Conservation (phyloP, 2,329 filamentous ascomycete species). For the Colletotrichum ledebouriae region DNA sequence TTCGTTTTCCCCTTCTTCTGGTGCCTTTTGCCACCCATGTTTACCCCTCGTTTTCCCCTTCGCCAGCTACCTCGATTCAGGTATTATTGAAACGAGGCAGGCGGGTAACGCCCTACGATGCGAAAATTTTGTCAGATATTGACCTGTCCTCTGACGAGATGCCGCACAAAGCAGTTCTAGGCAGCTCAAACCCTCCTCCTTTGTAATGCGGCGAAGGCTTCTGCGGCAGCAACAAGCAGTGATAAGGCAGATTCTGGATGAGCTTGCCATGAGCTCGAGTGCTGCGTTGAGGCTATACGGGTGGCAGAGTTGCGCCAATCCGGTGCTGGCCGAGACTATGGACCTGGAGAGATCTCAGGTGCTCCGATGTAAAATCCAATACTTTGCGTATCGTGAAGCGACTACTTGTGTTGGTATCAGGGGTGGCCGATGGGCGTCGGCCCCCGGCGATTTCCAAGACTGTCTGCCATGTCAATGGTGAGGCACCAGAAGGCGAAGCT, state of each 20-base stretch:
- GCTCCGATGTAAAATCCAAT: constrained; percentile 13
- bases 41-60: constrained; percentile 10
- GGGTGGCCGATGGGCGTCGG: constrained; percentile 23
- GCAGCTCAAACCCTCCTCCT: constrained; percentile 9
- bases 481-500: constrained; percentile 31
- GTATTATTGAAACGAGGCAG: constrained; percentile 27
- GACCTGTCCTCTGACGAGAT: constrained; percentile 1
- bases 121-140: constrained; percentile 9
- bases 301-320: constrained; percentile 17
- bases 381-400: constrained; percentile 1
- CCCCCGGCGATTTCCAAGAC: constrained; percentile 25
- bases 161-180: background rate
- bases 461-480: constrained; percentile 25
- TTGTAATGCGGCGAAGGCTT: background rate
- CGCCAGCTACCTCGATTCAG: constrained; percentile 9
- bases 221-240: constrained; percentile 8
- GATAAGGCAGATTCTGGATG: constrained; percentile 9
- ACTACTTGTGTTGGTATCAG: constrained; percentile 9
- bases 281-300: constrained; percentile 27
- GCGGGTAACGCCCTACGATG: background rate
- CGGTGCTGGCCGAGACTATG: constrained; percentile 27
- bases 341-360: background rate
- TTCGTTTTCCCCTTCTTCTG: constrained; percentile 7
- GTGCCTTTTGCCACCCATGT: no score
- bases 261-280: constrained; percentile 19